Evolutionary conservation across 495 filamentous ascomycete species (phyloP).

Genomic region (Neurospora africana): DNA sequence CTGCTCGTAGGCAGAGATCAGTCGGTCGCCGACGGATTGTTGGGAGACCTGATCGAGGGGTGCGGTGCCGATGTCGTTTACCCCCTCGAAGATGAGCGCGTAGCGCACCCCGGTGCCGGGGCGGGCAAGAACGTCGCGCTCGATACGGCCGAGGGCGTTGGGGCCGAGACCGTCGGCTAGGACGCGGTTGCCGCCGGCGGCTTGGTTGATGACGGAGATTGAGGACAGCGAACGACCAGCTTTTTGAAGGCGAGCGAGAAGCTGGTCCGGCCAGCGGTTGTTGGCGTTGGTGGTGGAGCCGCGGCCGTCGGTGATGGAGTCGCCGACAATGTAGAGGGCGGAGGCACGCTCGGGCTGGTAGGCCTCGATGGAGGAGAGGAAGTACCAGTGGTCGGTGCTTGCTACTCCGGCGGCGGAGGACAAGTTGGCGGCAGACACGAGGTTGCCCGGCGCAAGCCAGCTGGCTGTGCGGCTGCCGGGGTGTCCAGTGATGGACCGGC

Average conservation of each 20-base stretch:
- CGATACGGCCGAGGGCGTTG: constrained; percentile 44
- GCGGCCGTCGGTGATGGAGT: constrained; percentile 59
- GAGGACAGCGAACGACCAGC: constrained; percentile 11
- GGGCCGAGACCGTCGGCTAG: constrained; percentile 50
- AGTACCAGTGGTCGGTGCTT: constrained; percentile 37
- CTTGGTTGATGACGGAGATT: constrained; percentile 50
- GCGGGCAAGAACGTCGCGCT: constrained; percentile 49
- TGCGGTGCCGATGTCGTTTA: constrained; percentile 53
- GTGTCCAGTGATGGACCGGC: constrained; percentile 45
- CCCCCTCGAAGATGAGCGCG: constrained; percentile 52
- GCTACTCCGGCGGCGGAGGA: too few relatives aligned
- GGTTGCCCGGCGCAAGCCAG: constrained; percentile 41
- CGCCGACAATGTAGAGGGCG: constrained; percentile 50
- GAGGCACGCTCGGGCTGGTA: constrained; percentile 14
- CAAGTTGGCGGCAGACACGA: constrained; percentile 28
- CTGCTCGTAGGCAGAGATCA: constrained; percentile 47
- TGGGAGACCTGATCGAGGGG: constrained; percentile 28
- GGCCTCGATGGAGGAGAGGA: constrained; percentile 45
- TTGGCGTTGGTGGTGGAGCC: constrained; percentile 50
- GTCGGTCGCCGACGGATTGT: constrained; percentile 28
- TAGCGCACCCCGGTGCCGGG: constrained; percentile 33
- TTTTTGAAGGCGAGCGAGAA: constrained; percentile 38
- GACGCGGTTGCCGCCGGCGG: constrained; percentile 57
- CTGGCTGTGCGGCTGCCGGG: constrained; percentile 49
- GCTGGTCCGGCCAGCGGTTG: constrained; percentile 53